A percentile compares a stretch with the other conserved stretches of the same genome.
These are phyloP conservation scores for Anthoceros angustus DNA, from an alignment of 225 moss, liverwort and hornwort species.

Conservation along the genomic window DNA sequence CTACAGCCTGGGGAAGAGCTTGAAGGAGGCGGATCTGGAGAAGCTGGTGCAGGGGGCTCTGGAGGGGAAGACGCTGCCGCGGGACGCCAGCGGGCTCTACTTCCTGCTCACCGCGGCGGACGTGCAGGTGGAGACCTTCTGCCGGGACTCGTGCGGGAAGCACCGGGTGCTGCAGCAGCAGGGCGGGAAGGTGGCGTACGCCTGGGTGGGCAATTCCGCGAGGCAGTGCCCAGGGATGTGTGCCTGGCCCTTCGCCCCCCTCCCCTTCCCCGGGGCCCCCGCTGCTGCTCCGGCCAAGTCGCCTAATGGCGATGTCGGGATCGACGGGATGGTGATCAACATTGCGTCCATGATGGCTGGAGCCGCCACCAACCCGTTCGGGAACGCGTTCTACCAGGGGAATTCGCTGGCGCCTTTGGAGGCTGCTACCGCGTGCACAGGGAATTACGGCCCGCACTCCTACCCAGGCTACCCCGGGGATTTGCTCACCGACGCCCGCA, in stretches of 20 bases:
- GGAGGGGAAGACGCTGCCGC: slow-evolving; percentile 3
- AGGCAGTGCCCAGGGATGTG: slow-evolving; percentile 9
- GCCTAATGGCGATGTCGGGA: neutral
- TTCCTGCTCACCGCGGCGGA: slow-evolving; percentile 18
- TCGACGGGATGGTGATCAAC: slow-evolving; percentile 1
- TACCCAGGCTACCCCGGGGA: slow-evolving; percentile 2
- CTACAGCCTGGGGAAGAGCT: slow-evolving; percentile 13
- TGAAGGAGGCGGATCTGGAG: slow-evolving; percentile 11
- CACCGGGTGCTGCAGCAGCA: slow-evolving; percentile 10
- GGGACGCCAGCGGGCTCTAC: slow-evolving; percentile 14
- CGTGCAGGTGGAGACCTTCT: slow-evolving; percentile 13
- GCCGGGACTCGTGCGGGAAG: slow-evolving; percentile 15
- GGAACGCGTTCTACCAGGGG: neutral
- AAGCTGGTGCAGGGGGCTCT: slow-evolving; percentile 9
- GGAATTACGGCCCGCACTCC: neutral
- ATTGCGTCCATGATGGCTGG: neutral
- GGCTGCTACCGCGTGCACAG: neutral
- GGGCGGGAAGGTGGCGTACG: neutral
- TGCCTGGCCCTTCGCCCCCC: slow-evolving; percentile 7
- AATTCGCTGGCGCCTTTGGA: neutral
- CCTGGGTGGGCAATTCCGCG: slow-evolving; percentile 9
- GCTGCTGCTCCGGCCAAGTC: neutral
- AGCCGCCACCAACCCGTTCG: neutral
- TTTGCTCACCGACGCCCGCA: neutral
- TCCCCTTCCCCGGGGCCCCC: neutral